phyloP scores from a whole-genome alignment of 768 basidiomycete species.

The Kwoniella newhampshirensis region DNA sequence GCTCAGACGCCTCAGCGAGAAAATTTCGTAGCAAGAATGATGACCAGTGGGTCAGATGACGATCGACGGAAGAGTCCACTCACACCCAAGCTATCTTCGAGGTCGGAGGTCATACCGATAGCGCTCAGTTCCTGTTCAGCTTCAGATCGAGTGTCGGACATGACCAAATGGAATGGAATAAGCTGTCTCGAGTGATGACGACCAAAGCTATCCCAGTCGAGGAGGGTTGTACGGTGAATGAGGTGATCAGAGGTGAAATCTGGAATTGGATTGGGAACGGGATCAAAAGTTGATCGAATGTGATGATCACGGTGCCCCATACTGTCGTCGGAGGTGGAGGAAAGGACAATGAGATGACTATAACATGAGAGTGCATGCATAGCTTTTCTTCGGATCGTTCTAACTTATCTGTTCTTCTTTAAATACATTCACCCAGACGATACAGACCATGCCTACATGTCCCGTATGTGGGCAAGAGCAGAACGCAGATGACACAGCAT shows the following conservation, averaged over 20 bases:
- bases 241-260: slow-evolving; percentile 7
- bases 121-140: slow-evolving; percentile 34
- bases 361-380: no score
- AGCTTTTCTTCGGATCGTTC: no score
- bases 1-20: background rate
- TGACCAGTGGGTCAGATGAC: background rate
- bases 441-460: slow-evolving; percentile 28
- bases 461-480: slow-evolving; percentile 32
- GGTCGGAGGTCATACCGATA: slow-evolving; percentile 25
- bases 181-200: no score
- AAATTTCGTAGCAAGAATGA: slow-evolving; percentile 54
- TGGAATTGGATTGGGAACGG: slow-evolving; percentile 2
- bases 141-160: slow-evolving; percentile 43
- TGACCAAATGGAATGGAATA: slow-evolving; percentile 1
- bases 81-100: slow-evolving; percentile 58
- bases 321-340: no score
- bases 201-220: no score
- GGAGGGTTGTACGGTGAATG: background rate
- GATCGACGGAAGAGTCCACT: slow-evolving; percentile 9
- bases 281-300: background rate
- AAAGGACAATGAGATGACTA: no score
- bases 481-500: slow-evolving; percentile 32
- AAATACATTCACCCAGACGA: no score
- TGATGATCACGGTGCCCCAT: no score
- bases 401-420: no score